Conservation (phyloP, 2,329 filamentous ascomycete species). For the Chaetomium sp. region DNA sequence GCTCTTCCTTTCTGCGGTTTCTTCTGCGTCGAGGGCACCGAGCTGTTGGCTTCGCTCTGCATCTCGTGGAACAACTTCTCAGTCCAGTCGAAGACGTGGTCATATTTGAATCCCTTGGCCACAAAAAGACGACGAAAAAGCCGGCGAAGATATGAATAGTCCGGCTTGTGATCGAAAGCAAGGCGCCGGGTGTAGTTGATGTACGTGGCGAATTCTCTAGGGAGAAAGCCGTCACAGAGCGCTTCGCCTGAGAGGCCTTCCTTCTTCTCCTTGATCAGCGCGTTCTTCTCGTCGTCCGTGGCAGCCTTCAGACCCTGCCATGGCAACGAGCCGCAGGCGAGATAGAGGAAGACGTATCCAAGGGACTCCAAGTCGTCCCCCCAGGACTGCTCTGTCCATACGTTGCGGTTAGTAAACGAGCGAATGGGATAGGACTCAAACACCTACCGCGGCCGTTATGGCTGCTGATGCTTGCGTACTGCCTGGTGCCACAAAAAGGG, state of each 20-base stretch:
- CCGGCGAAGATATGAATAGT: conserved; percentile 16
- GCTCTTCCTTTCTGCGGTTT: too few relatives aligned
- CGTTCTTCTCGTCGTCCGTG: conserved; percentile 6
- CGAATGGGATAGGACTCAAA: conserved; percentile 36
- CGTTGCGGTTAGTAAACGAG: conserved; percentile 19
- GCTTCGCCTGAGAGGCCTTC: conserved; percentile 11
- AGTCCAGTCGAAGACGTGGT: conserved; percentile 13
- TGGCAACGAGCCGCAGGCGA: conserved; percentile 12
- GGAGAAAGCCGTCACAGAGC: conserved; percentile 14
- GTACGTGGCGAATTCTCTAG: conserved; percentile 8
- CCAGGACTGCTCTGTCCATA: conserved; percentile 81
- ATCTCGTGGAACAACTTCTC: conserved; percentile 17
- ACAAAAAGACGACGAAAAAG: conserved; percentile 11
- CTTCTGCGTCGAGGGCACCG: conserved; percentile 2
- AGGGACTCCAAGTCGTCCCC: conserved; percentile 17
- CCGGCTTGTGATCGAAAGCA: conserved; percentile 6
- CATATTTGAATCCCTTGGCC: conserved; percentile 5
- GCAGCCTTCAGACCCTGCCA: conserved; percentile 8
- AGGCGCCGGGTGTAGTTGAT: conserved; percentile 6
- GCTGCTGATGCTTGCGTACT: conserved; percentile 97
- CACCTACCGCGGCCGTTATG: conserved; percentile 84
- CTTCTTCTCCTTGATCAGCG: conserved; percentile 18
- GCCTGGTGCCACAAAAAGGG: conserved; percentile 96
- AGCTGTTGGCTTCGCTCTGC: conserved; percentile 9
- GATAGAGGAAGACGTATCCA: conserved; percentile 15